A percentile compares a stretch with the other conserved stretches of the same genome.
Evolutionary conservation across 345 rosid species (phyloP).

Genomic region (Corchorus capsularis): DNA sequence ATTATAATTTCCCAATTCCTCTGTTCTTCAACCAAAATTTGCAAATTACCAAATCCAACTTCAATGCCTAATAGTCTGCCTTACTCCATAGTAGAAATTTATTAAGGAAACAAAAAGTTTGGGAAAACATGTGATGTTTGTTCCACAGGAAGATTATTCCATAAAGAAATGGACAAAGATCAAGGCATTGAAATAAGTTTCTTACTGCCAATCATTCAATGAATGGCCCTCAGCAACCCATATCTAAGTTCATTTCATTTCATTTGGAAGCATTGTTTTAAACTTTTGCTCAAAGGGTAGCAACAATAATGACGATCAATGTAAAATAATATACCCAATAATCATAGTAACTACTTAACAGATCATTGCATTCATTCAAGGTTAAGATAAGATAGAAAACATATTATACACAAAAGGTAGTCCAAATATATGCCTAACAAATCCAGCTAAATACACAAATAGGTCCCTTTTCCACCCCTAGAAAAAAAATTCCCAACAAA

Average conservation of each 20-base stretch:
- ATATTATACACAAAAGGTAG: slow-evolving; percentile 9
- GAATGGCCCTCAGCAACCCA: neutral
- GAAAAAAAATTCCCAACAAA: neutral
- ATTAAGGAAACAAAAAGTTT: neutral
- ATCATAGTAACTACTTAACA: neutral
- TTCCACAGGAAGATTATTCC: neutral
- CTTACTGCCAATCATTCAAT: neutral
- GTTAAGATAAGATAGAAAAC: neutral
- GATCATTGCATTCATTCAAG: neutral
- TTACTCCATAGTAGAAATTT: too few relatives aligned
- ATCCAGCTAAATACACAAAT: neutral
- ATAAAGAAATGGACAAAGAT: neutral
- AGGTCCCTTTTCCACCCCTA: neutral
- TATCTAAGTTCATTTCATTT: neutral
- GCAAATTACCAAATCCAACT: too few relatives aligned
- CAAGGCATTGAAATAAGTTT: neutral
- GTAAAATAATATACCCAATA: neutral
- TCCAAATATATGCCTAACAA: neutral
- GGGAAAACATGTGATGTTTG: neutral
- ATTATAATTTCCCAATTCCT: too few relatives aligned
- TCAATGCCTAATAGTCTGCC: too few relatives aligned
- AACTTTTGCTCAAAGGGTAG: neutral
- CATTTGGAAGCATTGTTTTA: neutral
- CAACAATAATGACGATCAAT: neutral
- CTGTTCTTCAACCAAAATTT: too few relatives aligned